Base-by-base conservation (phyloP, 23 red algal genomes). In the Gracilaria gracilis region DNA sequence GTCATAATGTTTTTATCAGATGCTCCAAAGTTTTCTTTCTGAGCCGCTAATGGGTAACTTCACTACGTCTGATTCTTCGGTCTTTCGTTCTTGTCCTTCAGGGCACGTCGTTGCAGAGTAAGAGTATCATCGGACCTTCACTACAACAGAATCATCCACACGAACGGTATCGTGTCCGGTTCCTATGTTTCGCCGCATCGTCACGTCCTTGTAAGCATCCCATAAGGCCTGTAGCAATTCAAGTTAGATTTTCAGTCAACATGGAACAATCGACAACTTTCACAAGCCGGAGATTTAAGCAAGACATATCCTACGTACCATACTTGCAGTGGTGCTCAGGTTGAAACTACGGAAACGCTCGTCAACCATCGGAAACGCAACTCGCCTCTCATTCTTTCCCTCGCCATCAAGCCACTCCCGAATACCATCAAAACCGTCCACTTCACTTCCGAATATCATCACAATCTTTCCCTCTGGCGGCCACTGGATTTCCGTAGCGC, bases 311-410 rank as follows among this genome's bases (percentile, higher is more conserved):
- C 28, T 36, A 79, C 75, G 32, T 79, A 79, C 79, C 79, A 93
- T 85, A 37, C 90, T 93, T 39, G 90, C 90, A 20, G 90, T 85
- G 2, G 90, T 93, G 33, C 90, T 93, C 39, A 93, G 71, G 39
- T 93, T 93, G 71, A 93, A 93, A 25, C 80, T 84, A 0, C 90
- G 90, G 14, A 93, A 75, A 29, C 90, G 59, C 38, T 91, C 75
- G 33, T 85, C 90, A 21, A 93, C 90, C 90, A 93, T 93, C 0
- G 90, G 90, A 81, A 93, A 93, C 32, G 90, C 81, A 19, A 93
- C 81, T 19, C 53, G 55, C 61, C 37, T 81, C 38, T 84, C 81
- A n/a, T 75, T 23, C 12, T 16, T 9, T 14, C 79, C 79, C 13
- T 79, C 47, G 31, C 4, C 33, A 15, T 85, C 50, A 49, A 86